Base-by-base conservation (phyloP, 2,329 filamentous ascomycete species). In the Beauveria sp. region DNA sequence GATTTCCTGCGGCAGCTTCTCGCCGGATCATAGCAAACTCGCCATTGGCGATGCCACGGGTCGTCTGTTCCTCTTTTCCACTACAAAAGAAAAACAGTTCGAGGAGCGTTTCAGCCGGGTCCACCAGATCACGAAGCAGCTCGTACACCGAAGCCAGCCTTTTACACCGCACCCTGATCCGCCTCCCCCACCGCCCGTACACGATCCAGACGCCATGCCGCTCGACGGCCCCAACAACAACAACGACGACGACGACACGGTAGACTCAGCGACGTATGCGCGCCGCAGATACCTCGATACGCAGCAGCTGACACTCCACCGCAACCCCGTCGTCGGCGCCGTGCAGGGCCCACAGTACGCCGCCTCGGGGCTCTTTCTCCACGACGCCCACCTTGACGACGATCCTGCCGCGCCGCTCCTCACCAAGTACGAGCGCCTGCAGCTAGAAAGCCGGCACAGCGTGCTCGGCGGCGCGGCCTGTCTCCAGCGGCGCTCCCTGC, bases 21-120 rank as follows among this genome's bases (percentile, higher is more conserved):
- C 83, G 0, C 79, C 80, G 0, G 80, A 87, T 66, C 76, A 74
- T 40, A 77, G 80, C 1, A 81, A 79, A 64, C 75, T 88, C 1
- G 76, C 83, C 1, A 73, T 88, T 12, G 85, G 85, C 20, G 85
- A 88, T 67, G 83, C 83, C 0, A 85, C 81, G 3, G 85, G 85
- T 0, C 80, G 83, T 7, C 77, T 88, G 0, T 85, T 83, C 63
- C 66, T 87, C 1, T 68, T 87, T 2, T 80, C 79, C 0, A 68
- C 80, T 3, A 77, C 84, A 61, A 74, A 80, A 20, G 75, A 77
- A 12, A 74, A 79, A 38, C 72, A 73, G 24, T 68, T 70, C 0
- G 66, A 71, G 10, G 65, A 70, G 1, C 68, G 74, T 22, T 75
- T 77, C 51, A 66, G 75, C 10, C 72, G 69, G 1, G n/a, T 34